These are phyloP conservation scores for Pleurotus ostreatus DNA, from an alignment of 768 basidiomycete species.

Conservation along the genomic window DNA sequence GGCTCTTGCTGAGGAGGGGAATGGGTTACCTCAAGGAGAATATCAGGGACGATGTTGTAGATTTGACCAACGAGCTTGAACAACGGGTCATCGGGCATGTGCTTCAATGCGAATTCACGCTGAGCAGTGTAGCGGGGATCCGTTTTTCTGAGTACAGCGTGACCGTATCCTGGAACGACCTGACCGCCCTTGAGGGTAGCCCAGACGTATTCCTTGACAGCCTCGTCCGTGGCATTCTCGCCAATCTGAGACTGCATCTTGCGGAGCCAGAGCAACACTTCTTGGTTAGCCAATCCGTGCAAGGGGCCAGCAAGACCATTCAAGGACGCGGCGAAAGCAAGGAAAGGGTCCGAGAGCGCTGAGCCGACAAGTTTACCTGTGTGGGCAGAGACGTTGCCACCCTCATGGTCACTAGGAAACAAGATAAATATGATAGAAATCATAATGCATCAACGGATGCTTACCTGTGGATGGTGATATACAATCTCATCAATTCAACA, in stretches of 20 bases:
- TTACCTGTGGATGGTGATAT: constrained; percentile 94
- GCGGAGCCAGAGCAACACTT: constrained; percentile 90
- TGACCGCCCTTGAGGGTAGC: constrained; percentile 88
- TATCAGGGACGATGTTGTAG: constrained; percentile 83
- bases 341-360: constrained; percentile 96
- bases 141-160: constrained; percentile 84
- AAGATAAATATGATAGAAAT: background rate
- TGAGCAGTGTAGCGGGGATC: constrained; percentile 92
- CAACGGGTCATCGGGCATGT: constrained; percentile 80
- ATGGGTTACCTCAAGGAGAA: constrained; percentile 69
- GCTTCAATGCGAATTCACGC: constrained; percentile 83
- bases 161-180: constrained; percentile 91
- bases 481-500: constrained; percentile 91
- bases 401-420: constrained; percentile 81
- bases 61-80: constrained; percentile 94
- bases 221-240: constrained; percentile 78
- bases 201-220: constrained; percentile 94
- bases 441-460: background rate
- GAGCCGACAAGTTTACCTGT: constrained; percentile 91
- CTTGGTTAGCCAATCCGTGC: constrained; percentile 96
- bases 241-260: constrained; percentile 93
- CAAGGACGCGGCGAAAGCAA: constrained; percentile 86
- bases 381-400: constrained; percentile 97
- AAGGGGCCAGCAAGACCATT: constrained; percentile 97
- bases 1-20: background rate